Conservation (phyloP, 2,329 filamentous ascomycete genomes). For the Mariannaea sp. region DNA sequence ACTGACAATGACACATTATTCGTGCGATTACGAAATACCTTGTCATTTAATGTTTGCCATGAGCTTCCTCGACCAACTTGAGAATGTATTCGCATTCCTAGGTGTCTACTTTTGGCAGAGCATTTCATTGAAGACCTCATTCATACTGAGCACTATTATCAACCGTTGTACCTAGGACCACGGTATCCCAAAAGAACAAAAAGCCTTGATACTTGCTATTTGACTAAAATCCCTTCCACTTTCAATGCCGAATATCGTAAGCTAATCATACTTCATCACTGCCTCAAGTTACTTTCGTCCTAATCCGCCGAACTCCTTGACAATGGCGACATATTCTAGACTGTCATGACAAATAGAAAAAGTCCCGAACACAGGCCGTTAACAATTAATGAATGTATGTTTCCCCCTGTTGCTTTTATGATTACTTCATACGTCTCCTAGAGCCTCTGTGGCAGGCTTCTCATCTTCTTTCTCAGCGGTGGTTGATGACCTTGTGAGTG, state of each 20-base stretch:
- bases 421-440: conserved; percentile 24
- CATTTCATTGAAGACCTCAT: no score
- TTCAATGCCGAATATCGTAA: conserved; percentile 23
- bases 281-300: background rate
- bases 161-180: no score
- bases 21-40: no score
- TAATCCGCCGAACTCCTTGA: conserved; percentile 25
- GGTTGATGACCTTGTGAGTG: conserved; percentile 54
- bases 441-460: conserved; percentile 19
- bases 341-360: background rate
- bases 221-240: background rate
- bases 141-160: no score
- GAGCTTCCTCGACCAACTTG: no score
- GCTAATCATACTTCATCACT: background rate
- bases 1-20: no score
- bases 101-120: no score
- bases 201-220: background rate
- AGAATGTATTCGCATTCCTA: no score
- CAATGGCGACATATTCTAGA: conserved; percentile 9
- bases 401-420: no score
- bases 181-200: background rate
- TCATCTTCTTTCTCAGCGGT: conserved; percentile 46
- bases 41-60: no score
- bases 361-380: background rate
- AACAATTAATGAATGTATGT: no score